These are phyloP conservation scores for Euphorbia peplus DNA, from an alignment of 345 rosid genomes.

Conservation along the genomic window DNA sequence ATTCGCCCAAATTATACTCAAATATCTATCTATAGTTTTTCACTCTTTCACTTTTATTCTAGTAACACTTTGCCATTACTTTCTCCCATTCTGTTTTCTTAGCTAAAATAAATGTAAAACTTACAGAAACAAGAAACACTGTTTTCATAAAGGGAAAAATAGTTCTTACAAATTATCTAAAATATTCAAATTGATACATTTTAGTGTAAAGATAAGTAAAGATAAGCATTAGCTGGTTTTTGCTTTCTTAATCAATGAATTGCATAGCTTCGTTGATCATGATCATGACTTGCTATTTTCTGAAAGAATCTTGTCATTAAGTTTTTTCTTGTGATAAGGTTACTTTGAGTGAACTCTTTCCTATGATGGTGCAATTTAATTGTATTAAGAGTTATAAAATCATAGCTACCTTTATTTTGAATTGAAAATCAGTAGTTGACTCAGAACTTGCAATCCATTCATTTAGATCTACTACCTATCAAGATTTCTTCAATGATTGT, in stretches of 20 bases:
- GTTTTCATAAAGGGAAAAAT: constrained; percentile 71
- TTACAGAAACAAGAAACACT: no score
- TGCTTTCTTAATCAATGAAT: background rate
- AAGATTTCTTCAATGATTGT: background rate
- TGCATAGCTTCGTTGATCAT: background rate
- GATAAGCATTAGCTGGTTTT: background rate
- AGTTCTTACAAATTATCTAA: no score
- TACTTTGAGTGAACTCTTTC: background rate
- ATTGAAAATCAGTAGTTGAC: constrained; percentile 1
- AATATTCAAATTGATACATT: no score
- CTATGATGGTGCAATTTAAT: no score
- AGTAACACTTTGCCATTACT: no score
- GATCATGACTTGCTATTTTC: background rate
- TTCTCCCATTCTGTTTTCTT: no score
- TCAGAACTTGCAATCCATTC: background rate
- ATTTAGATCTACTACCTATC: background rate
- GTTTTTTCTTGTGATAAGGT: background rate
- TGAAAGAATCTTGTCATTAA: background rate
- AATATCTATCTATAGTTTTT: no score
- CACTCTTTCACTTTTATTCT: no score
- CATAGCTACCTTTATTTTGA: background rate
- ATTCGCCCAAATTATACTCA: no score
- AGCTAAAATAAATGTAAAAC: no score
- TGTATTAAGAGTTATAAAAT: background rate
- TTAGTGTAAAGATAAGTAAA: no score